Evolutionary conservation across 257 asterid genomes (phyloP).

Genomic region (Scutellaria galericulata): DNA sequence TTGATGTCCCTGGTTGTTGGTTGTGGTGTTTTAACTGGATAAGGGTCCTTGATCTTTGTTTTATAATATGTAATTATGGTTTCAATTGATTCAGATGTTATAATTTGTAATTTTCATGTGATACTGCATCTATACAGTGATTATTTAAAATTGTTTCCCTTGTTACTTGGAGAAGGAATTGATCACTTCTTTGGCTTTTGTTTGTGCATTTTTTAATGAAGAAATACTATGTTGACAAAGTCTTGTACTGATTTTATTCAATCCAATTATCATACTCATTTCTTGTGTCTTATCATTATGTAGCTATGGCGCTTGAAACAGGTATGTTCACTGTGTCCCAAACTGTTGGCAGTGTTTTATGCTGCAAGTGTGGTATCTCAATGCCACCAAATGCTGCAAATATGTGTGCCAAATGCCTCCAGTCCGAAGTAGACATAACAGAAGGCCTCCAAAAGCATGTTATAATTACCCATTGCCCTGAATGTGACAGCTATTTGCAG

Average conservation of each 20-base stretch:
- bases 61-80: background rate
- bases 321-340: constrained; percentile 50
- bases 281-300: background rate
- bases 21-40: background rate
- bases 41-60: background rate
- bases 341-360: constrained; percentile 49
- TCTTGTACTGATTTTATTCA: background rate
- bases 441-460: constrained; percentile 53
- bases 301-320: constrained; percentile 40
- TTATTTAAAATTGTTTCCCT: background rate
- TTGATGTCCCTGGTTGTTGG: background rate
- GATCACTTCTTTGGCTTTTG: background rate
- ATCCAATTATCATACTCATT: background rate
- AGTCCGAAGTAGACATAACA: constrained; percentile 53
- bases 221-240: background rate
- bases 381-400: constrained; percentile 64
- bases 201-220: background rate
- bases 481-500: constrained; percentile 54
- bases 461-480: constrained; percentile 50
- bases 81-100: background rate
- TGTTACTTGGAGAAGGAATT: background rate
- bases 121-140: background rate
- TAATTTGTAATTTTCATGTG: background rate
- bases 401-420: constrained; percentile 56
- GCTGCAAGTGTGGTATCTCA: constrained; percentile 52